Base-by-base conservation (phyloP, 371 early-diverging fungal genomes). In the Mucor mucedo region DNA sequence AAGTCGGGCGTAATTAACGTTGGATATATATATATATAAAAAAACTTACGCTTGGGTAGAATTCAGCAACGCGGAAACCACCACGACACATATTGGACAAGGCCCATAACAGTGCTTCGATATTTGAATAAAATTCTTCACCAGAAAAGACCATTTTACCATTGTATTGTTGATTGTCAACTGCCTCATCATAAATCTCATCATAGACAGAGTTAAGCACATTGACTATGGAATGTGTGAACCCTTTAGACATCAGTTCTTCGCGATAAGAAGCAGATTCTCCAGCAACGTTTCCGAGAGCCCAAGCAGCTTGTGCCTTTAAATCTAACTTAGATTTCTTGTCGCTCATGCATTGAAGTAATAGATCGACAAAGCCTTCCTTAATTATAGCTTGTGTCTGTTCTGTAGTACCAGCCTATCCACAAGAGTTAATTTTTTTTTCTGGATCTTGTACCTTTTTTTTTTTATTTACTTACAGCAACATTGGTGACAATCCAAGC, bases 401-500 rank as follows among this genome's bases (percentile, higher is more conserved):
- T 6, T 65, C 65, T 3, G 82, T 77, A 6, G 73, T 72, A n/a
- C 87, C 87, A 21, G 87, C 87, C 87, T 86, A 71, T 42, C 1
- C 28, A 49, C 52, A 39, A 21, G 21, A 56, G 13, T 52, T 33
- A n/a, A 48, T 39, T 7, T 27, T 45, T 47, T 50, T 35, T 47
- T 21, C 21, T 21, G 21, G 21, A 21, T 21, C 21, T 21, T 21
- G 21, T 21, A 21, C 21, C 21, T 21, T 21, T 21, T 21, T 21
- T 21, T 21, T 21, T 21, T 21, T 21, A 44, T 45, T 28, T 5
- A 68, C 79, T 72, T 77, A 81, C 87, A 41, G 85, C 87, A 52
- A 86, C 83, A 56, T 86, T 86, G 27, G 87, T 86, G 14, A 84
- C 68, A 42, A 86, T 84, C 87, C 87, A 86, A 2, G 85, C 80